phyloP scores from a whole-genome alignment of 2,329 filamentous ascomycete species.

The Chlorencoelia australis region DNA sequence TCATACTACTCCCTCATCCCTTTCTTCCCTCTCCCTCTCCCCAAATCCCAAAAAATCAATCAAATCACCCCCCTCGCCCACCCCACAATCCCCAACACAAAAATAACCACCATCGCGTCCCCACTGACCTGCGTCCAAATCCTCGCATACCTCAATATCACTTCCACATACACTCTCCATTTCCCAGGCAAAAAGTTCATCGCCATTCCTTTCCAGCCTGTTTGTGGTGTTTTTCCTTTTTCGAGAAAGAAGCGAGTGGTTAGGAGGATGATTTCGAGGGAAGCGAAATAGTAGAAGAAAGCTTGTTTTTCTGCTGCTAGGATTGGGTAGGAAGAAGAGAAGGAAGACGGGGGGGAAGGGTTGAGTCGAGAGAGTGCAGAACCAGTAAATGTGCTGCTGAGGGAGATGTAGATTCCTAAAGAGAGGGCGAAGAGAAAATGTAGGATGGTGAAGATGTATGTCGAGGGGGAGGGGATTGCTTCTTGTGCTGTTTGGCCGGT shows the following conservation, averaged over 20 bases:
- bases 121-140: slow-evolving; percentile 62
- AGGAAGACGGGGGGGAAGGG: slow-evolving; percentile 25
- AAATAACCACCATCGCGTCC: slow-evolving; percentile 68
- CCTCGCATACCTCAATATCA: slow-evolving; percentile 54
- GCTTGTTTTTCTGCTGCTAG: slow-evolving; percentile 34
- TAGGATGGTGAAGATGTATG: slow-evolving; percentile 59
- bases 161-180: slow-evolving; percentile 49
- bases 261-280: slow-evolving; percentile 63
- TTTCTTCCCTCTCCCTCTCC: too few species aligned
- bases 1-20: too few species aligned
- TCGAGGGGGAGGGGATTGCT: slow-evolving; percentile 32
- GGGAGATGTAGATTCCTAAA: slow-evolving; percentile 60
- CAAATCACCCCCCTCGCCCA: slow-evolving; percentile 18
- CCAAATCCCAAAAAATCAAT: too few species aligned
- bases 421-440: slow-evolving; percentile 63
- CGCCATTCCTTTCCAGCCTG: slow-evolving; percentile 54
- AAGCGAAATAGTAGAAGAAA: slow-evolving; percentile 76
- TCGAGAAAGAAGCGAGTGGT: slow-evolving; percentile 63
- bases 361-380: slow-evolving; percentile 51
- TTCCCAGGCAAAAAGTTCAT: slow-evolving; percentile 56
- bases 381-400: slow-evolving; percentile 60
- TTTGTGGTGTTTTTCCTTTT: slow-evolving; percentile 42
- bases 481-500: slow-evolving; percentile 15
- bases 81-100: slow-evolving; percentile 47
- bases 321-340: slow-evolving; percentile 9